These are phyloP conservation scores for Aureobasidium namibiae DNA, from an alignment of 2,329 filamentous ascomycete genomes.

Conservation along the genomic window DNA sequence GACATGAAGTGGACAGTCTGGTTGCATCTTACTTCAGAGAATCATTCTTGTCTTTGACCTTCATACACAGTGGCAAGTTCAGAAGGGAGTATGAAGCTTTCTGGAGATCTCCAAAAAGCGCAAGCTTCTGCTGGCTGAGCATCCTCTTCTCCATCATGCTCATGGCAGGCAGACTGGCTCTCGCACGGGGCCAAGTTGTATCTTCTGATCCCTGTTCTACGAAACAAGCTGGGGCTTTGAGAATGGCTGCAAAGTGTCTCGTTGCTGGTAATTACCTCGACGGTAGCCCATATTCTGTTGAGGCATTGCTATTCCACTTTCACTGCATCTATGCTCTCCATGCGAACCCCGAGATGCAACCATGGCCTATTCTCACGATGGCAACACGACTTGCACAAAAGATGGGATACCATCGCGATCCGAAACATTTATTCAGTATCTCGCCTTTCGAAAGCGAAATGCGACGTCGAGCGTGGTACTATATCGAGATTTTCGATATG, in stretches of 20 bases:
- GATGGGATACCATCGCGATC: constrained; percentile 15
- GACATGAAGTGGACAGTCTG: background rate
- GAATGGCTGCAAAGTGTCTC: background rate
- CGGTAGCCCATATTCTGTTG: constrained; percentile 2
- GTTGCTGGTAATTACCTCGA: constrained; percentile 7
- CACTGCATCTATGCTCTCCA: background rate
- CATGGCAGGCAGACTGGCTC: background rate
- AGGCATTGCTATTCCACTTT: constrained; percentile 4
- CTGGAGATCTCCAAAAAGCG: background rate
- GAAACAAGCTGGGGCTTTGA: background rate
- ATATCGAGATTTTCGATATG: constrained; percentile 8
- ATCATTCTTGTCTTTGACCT: background rate
- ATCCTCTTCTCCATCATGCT: constrained; percentile 10
- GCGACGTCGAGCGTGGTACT: constrained; percentile 12
- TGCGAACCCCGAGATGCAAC: background rate
- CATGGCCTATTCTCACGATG: constrained; percentile 7
- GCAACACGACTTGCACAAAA: constrained; percentile 10
- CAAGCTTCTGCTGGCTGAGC: constrained; percentile 8
- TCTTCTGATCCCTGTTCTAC: background rate
- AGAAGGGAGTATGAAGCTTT: constrained; percentile 10
- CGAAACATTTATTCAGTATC: constrained; percentile 6
- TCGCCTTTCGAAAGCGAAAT: constrained; percentile 15
- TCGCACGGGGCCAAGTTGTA: background rate
- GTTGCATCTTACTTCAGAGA: background rate
- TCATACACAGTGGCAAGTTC: constrained; percentile 11